A percentile compares a stretch with the other conserved stretches of the same genome.
Evolutionary conservation across 2,329 filamentous ascomycete species (phyloP).

Genomic region (Penicillium sp.): DNA sequence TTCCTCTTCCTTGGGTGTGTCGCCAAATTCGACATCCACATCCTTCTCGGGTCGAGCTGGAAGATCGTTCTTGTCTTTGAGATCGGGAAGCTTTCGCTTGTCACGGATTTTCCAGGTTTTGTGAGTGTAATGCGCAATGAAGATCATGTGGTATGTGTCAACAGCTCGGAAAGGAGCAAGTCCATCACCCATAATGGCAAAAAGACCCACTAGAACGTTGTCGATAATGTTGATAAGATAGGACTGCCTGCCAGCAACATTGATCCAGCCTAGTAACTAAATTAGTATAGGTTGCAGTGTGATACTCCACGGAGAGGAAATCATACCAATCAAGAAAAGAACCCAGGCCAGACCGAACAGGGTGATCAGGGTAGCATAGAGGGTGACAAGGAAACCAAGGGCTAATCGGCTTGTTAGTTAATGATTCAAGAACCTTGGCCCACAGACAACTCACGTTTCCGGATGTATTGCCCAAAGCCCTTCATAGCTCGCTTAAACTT

Average conservation of each 20-base stretch:
- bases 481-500: constrained; percentile 77
- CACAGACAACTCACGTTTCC: constrained; percentile 56
- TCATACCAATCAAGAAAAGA: constrained; percentile 75
- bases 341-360: constrained; percentile 87
- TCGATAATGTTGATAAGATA: constrained; percentile 72
- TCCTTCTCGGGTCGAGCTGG: constrained; percentile 50
- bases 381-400: constrained; percentile 77
- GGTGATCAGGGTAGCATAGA: constrained; percentile 81
- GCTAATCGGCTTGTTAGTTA: constrained; percentile 43
- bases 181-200: constrained; percentile 70
- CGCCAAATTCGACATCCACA: constrained; percentile 47
- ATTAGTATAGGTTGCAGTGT: not conserved
- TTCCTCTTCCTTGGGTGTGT: constrained; percentile 47
- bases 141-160: constrained; percentile 87
- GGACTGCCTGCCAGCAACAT: constrained; percentile 70
- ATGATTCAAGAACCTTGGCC: not conserved
- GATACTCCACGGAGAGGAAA: not conserved
- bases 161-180: constrained; percentile 73
- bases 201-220: constrained; percentile 69
- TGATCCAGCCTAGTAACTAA: constrained; percentile 67
- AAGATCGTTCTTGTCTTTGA: constrained; percentile 70
- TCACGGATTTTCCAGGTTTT: constrained; percentile 66
- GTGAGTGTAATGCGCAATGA: constrained; percentile 71
- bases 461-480: constrained; percentile 78
- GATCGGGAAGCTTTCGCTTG: constrained; percentile 60